phyloP scores from a whole-genome alignment of 768 basidiomycete genomes.

The Calocybe indica region DNA sequence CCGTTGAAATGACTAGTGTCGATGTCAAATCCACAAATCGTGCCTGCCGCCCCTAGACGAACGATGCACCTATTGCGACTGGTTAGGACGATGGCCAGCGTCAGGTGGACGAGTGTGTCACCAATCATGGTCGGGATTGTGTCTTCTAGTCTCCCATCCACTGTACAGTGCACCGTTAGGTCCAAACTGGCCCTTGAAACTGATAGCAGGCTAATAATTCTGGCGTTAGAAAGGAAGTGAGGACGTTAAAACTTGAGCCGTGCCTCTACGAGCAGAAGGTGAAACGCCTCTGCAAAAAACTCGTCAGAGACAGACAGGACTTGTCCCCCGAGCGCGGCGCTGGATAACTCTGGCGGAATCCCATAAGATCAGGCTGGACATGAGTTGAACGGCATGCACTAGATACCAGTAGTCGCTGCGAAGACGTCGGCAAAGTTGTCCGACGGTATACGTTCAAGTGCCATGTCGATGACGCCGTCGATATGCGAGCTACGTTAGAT shows the following conservation, averaged over 20 bases:
- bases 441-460: not conserved
- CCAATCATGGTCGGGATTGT: conserved; percentile 91
- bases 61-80: conserved; percentile 71
- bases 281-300: conserved; percentile 86
- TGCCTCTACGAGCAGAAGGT: conserved; percentile 81
- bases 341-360: conserved; percentile 72
- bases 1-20: conserved; percentile 96
- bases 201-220: conserved; percentile 64
- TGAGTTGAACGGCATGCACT: not conserved
- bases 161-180: conserved; percentile 91
- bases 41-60: conserved; percentile 73
- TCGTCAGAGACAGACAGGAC: conserved; percentile 84
- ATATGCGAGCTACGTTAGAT: not conserved
- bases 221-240: not conserved
- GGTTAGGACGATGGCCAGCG: not conserved
- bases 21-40: conserved; percentile 79
- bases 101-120: conserved; percentile 17
- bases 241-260: conserved; percentile 13
- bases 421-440: not conserved
- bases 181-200: conserved; percentile 94
- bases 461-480: not conserved
- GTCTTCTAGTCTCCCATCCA: conserved; percentile 91
- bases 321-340: conserved; percentile 72
- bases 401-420: not conserved
- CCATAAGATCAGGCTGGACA: too few relatives aligned